Conservation (phyloP, 257 asterid species). For the Catharanthus roseus region DNA sequence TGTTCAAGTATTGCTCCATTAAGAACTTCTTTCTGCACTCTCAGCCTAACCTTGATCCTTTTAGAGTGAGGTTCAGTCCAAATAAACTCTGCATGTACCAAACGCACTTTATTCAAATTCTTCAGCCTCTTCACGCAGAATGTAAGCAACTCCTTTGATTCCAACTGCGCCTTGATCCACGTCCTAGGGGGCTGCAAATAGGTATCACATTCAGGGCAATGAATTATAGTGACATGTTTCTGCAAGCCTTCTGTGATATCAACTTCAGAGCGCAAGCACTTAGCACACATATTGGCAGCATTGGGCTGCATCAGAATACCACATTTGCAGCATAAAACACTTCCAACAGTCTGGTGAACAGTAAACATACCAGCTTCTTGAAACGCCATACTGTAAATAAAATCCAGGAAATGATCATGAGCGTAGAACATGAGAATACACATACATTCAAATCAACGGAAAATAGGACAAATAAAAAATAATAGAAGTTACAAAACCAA, state of each 20-base stretch:
- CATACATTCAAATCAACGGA: neutral
- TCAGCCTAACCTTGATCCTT: slow-evolving; percentile 28
- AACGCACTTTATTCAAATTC: slow-evolving; percentile 26
- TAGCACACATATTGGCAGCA: slow-evolving; percentile 33
- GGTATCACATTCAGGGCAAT: slow-evolving; percentile 31
- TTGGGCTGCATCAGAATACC: slow-evolving; percentile 36
- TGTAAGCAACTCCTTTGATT: slow-evolving; percentile 31
- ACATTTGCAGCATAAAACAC: slow-evolving; percentile 39
- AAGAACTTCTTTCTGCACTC: slow-evolving; percentile 28
- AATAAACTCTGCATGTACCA: slow-evolving; percentile 27
- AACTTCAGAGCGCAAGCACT: slow-evolving; percentile 24
- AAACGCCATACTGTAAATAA: slow-evolving; percentile 21
- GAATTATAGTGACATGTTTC: slow-evolving; percentile 26
- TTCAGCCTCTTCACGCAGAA: slow-evolving; percentile 31
- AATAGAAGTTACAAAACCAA: neutral
- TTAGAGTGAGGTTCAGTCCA: slow-evolving; percentile 37
- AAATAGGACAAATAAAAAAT: neutral
- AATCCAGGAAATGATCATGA: neutral
- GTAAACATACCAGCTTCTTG: slow-evolving; percentile 34
- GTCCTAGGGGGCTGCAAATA: slow-evolving; percentile 36
- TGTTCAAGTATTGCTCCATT: slow-evolving; percentile 29
- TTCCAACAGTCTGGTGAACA: slow-evolving; percentile 26
- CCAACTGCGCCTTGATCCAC: slow-evolving; percentile 30
- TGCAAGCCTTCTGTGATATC: slow-evolving; percentile 33
- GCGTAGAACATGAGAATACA: neutral